Evolutionary conservation across 78 protist species (phyloP), one percentile per base, ranked within the genome.

Genomic region (Salpingoeca rosetta): DNA sequence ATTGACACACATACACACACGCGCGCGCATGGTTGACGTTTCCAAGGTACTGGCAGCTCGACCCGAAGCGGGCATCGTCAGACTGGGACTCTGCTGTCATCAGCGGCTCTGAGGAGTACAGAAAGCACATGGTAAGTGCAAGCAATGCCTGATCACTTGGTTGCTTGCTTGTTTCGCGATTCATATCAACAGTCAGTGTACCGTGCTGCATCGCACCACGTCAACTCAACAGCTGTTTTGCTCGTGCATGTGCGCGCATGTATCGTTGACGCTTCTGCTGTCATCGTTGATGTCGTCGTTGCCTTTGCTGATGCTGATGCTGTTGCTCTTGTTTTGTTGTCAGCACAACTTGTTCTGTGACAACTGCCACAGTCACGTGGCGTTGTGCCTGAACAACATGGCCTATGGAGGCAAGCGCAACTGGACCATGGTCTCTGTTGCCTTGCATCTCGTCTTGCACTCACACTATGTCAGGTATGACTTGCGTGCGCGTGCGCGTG

Each of bases 321-420:
- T n/a, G n/a, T n/a, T n/a, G n/a, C n/a, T n/a, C n/a, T 24, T 17
- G 41, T 22, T 42, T 3, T 12, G n/a, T n/a, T n/a, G n/a, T n/a
- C n/a, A n/a, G n/a, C 89, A 87, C 86, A 86, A 86, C 76, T 81
- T 90, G 51, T 84, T 57, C 78, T 31, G 65, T 81, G 73, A 90
- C 76, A 90, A 87, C 44, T 90, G 92, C 88, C 92, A 90, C 87
- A 17, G 38, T 38, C 86, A 87, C 51, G 84, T 79, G 35, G 88
- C 88, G 36, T 3, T 2, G 31, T 26, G 57, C 37, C 79, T 85
- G 51, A 85, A 85, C 79, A 36, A 3, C 43, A 85, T 85, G 88
- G 28, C 17, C 37, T 85, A 85, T 31, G 81, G 75, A 11, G 87
- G 81, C 81, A 37, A 25, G 35, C 24, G 36, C 25, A 11, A 40